These are phyloP conservation scores for Pleurozium schreberi DNA, from an alignment of 225 moss, liverwort and hornwort genomes.

Conservation along the genomic window DNA sequence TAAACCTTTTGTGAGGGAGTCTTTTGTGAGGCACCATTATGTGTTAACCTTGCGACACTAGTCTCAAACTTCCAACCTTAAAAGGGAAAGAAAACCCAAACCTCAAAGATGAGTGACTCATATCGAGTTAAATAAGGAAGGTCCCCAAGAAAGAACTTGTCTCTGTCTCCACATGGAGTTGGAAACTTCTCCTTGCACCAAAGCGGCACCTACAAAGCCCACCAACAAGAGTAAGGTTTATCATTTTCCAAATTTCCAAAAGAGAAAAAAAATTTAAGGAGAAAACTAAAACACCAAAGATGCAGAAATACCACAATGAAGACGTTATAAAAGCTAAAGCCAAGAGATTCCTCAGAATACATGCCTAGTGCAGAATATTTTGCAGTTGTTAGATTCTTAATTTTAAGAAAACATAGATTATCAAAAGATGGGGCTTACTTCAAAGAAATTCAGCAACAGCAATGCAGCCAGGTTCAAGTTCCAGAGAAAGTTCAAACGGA, in stretches of 20 bases:
- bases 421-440: constrained; percentile 27
- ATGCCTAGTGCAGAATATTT: background rate
- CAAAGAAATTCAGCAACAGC: constrained; percentile 84
- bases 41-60: background rate
- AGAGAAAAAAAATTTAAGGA: background rate
- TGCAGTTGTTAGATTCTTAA: background rate
- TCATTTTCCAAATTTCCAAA: background rate
- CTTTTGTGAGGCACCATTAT: background rate
- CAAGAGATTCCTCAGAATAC: background rate
- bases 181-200: constrained; percentile 80
- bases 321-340: no score
- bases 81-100: background rate
- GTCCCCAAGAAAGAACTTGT: constrained; percentile 54
- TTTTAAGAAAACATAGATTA: background rate
- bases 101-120: constrained; percentile 73
- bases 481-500: constrained; percentile 64
- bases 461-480: constrained; percentile 58
- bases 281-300: background rate
- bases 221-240: background rate
- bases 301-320: no score
- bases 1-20: background rate
- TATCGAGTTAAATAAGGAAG: constrained; percentile 72
- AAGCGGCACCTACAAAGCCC: constrained; percentile 62
- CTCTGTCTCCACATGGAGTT: constrained; percentile 64
- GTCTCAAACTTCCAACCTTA: background rate